Evolutionary conservation across 2,329 filamentous ascomycete species (phyloP).

Genomic region (Salinomyces thailandicus): DNA sequence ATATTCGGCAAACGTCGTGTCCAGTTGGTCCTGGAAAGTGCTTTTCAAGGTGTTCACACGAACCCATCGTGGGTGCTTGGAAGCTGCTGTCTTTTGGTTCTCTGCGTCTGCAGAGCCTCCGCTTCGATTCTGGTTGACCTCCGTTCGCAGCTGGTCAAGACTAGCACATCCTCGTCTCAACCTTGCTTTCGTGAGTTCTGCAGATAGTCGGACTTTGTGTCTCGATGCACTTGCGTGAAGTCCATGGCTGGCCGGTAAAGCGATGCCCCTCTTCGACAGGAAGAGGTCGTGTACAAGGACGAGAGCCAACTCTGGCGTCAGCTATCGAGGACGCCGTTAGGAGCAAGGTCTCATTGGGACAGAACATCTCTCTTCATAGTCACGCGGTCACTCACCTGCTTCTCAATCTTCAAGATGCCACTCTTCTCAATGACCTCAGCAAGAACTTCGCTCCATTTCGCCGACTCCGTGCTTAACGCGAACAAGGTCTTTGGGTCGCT

Average conservation of each 20-base stretch:
- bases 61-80: conserved; percentile 75
- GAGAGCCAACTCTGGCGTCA: conserved; percentile 69
- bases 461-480: conserved; percentile 72
- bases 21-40: conserved; percentile 60
- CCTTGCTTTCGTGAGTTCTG: conserved; percentile 73
- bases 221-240: conserved; percentile 64
- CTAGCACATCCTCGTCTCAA: conserved; percentile 60
- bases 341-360: no score
- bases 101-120: conserved; percentile 19
- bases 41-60: conserved; percentile 72
- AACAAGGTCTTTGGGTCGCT: conserved; percentile 74
- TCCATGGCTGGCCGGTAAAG: conserved; percentile 68
- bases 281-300: conserved; percentile 80
- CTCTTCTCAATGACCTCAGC: conserved; percentile 83
- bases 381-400: conserved; percentile 59
- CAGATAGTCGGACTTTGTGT: conserved; percentile 69
- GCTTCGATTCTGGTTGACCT: conserved; percentile 38
- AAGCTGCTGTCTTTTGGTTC: conserved; percentile 15
- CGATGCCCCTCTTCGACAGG: conserved; percentile 69
- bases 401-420: conserved; percentile 65
- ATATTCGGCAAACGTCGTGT: conserved; percentile 60
- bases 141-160: conserved; percentile 52
- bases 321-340: no score
- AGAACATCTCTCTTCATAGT: no score
- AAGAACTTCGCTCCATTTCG: conserved; percentile 80